Base-by-base conservation (phyloP, 108 stramenopile genomes). In the Discostella stelligeroides region DNA sequence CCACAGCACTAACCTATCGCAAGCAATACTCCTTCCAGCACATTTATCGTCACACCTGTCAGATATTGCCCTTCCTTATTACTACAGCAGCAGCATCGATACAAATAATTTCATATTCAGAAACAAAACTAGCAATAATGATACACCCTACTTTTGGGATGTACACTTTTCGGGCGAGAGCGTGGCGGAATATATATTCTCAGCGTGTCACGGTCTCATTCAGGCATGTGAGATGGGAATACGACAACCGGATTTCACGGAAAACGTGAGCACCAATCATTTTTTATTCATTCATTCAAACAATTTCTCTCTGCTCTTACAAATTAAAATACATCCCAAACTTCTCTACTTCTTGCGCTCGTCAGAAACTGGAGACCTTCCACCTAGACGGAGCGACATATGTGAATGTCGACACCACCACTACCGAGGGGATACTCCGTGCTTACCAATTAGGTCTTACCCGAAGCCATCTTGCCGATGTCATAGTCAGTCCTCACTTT, bases 121-220 rank as follows among this genome's bases (percentile, higher is more conserved):
- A n/a, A n/a, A 73, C 46, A 56, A 78, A 48, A 24, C 70, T 4
- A 14, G 2, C 11, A 4, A 37, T 4, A 50, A 24, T 6, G 81
- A 82, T 51, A 78, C 76, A 23, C 76, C 81, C 7, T 82, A 73
- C 63, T 82, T 82, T 49, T 82, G 81, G 81, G 81, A 82, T 62
- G 60, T 82, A 7, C 81, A 78, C 23, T 78, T 82, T 45, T 68
- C 81, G 24, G 81, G 81, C 13, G 81, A 82, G 54, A 78, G 71
- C 29, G 62, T 82, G 12, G 81, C 81, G 15, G 81, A 82, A 37
- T 25, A 46, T 0, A 39, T 78, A 2, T 82, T 82, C 66, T 50
- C 59, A 2, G 34, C 40, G 14, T 82, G 81, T 53, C 76, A 82
- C 53, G 55, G 34, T 29, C 41, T 82, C 49, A 49, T 73, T 5